Percentiles rank a stretch among this genome's conserved stretches.
These are phyloP conservation scores for Austroboletus novae-zelandiae DNA, from an alignment of 1,284 basidiomycete species.

Conservation along the genomic window DNA sequence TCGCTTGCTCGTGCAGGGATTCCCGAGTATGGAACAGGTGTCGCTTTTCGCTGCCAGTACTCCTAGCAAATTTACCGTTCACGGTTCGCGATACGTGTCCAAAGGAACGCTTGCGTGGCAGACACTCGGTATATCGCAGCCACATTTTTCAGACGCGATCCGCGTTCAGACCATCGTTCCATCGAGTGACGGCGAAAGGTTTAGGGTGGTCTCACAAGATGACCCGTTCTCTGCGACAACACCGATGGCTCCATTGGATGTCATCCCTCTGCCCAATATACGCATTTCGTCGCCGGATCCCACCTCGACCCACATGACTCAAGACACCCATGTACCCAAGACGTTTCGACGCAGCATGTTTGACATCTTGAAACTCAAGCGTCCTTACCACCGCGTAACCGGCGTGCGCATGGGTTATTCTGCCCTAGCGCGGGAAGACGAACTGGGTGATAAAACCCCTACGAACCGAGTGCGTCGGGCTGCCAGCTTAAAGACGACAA, in stretches of 20 bases:
- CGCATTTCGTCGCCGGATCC: constrained; percentile 3
- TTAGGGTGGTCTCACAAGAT: constrained; percentile 22
- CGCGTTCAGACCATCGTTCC: constrained; percentile 17
- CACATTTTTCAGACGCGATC: background rate
- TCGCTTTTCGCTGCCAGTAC: constrained; percentile 24
- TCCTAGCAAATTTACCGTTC: constrained; percentile 36
- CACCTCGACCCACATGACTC: background rate
- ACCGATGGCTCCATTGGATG: background rate
- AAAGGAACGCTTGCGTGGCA: constrained; percentile 14
- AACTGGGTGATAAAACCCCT: background rate
- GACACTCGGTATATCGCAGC: background rate
- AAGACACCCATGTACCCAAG: constrained; percentile 7
- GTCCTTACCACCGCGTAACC: constrained; percentile 1
- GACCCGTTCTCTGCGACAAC: constrained; percentile 23
- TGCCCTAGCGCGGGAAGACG: background rate
- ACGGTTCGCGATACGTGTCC: constrained; percentile 27
- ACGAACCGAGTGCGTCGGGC: background rate
- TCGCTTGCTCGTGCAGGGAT: constrained; percentile 8
- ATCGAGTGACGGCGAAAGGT: constrained; percentile 28
- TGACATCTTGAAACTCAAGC: constrained; percentile 24
- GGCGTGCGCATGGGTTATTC: background rate
- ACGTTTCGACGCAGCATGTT: constrained; percentile 29
- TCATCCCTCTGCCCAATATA: constrained; percentile 4
- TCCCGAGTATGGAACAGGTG: constrained; percentile 26
- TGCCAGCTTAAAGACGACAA: background rate